Evolutionary conservation across 495 filamentous ascomycete genomes (phyloP), one percentile per base, ranked within the genome.

Genomic region (Hypoxylon perforatum): DNA sequence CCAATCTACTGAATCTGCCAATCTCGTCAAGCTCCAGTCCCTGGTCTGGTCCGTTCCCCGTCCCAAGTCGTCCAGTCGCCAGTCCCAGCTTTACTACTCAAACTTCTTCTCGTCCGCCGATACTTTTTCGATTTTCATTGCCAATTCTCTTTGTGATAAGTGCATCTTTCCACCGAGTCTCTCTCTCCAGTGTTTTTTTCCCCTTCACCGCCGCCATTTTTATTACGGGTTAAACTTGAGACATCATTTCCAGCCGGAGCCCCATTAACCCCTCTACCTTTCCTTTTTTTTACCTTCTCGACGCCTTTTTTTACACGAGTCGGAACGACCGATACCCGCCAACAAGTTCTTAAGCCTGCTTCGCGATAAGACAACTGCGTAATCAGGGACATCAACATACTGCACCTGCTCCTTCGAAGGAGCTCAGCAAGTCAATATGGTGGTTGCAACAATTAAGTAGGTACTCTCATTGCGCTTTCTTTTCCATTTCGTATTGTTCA

Each of bases 361-460:
- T 28, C 56, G 66, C 72, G 72, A 74, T 72, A 72, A 68, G 65
- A 58, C 49, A 59, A 25, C 55, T 48, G 21, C 61, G 41, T 45
- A 38, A 42, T 57, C 63, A 60, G 61, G 56, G 46, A 61, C 63
- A 70, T 63, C 65, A 48, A 53, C 61, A 56, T 59, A 55, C 49
- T 42, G 51, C 39, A 54, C 61, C 48, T 63, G 56, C 67, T 76
- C 70, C 64, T 66, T 21, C 48, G 55, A 60, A 59, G 67, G 69
- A 74, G 67, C 72, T 64, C 48, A 70, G 70, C 67, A 61, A 62
- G 65, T 63, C 76, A 90, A 79, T 68, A 93, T 93, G 90, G 90
- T 91, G 69, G 88, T 92, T 73, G 90, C 90, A 73, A 93, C 90
- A 55, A 93, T 93, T 78, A 93, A 93, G 90, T 93, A 80, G 70